phyloP scores from a whole-genome alignment of 2,329 filamentous ascomycete species.

The Epichloe typhina region DNA sequence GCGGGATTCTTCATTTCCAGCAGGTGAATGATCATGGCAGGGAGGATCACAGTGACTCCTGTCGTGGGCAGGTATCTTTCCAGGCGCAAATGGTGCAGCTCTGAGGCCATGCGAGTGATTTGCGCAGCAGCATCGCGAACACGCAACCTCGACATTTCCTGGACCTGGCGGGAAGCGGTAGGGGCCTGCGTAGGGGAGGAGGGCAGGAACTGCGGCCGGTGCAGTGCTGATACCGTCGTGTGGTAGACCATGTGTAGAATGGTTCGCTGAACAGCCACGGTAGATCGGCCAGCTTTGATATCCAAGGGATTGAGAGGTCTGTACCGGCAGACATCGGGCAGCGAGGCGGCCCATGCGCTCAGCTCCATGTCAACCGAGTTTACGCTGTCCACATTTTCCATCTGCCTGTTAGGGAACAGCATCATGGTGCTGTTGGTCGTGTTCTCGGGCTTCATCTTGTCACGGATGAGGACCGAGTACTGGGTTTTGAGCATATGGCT shows the following conservation, averaged over 20 bases:
- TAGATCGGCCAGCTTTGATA: conserved; percentile 45
- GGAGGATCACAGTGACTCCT: conserved; percentile 79
- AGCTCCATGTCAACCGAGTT: conserved; percentile 68
- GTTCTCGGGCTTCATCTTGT: conserved; percentile 64
- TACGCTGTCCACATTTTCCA: conserved; percentile 71
- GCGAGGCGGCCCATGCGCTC: conserved; percentile 58
- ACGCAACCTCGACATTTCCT: conserved; percentile 70
- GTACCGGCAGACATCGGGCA: conserved; percentile 62
- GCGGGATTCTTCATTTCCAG: conserved; percentile 81
- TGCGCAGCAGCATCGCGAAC: conserved; percentile 74
- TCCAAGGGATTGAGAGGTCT: conserved; percentile 40
- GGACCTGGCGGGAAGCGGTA: conserved; percentile 50
- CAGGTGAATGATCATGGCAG: conserved; percentile 86
- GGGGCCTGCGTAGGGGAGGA: conserved; percentile 44
- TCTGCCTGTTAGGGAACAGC: conserved; percentile 77
- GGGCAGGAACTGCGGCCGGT: conserved; percentile 81
- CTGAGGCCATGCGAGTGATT: conserved; percentile 72
- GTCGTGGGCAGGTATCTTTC: conserved; percentile 77
- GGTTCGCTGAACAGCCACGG: conserved; percentile 60
- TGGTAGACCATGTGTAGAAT: conserved; percentile 89
- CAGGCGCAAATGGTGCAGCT: conserved; percentile 58
- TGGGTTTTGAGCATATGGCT: conserved; percentile 82
- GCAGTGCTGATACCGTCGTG: conserved; percentile 79
- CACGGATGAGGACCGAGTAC: conserved; percentile 80
- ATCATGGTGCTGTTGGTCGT: conserved; percentile 73